phyloP scores from a whole-genome alignment of 202 grass and related monocot species.

The Zoysia matrella region DNA sequence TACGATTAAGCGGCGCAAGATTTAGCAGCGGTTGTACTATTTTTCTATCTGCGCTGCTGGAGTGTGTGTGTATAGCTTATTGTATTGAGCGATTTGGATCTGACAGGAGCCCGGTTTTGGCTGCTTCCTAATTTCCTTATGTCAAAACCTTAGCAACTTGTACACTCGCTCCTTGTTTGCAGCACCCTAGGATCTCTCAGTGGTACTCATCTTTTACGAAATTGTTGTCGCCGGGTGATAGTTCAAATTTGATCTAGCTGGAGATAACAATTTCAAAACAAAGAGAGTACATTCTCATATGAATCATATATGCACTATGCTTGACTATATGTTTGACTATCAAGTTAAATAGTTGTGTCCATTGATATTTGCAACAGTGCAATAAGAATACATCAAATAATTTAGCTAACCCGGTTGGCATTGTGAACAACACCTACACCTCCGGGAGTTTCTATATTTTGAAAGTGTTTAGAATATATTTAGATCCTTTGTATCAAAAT shows the following conservation, averaged over 20 bases:
- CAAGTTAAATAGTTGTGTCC: not conserved
- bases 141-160: conserved; percentile 25
- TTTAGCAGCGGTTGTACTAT: not conserved
- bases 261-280: too few species aligned
- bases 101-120: conserved; percentile 29
- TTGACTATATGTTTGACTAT: conserved; percentile 22
- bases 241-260: too few species aligned
- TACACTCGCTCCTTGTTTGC: not conserved
- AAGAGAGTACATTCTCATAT: too few species aligned
- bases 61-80: too few species aligned
- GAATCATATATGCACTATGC: conserved; percentile 6
- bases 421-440: too few species aligned
- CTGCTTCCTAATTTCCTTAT: conserved; percentile 11
- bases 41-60: conserved; percentile 9
- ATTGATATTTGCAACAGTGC: not conserved
- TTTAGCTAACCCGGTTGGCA: not conserved
- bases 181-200: conserved; percentile 5
- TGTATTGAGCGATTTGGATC: conserved; percentile 34
- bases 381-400: not conserved
- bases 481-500: too few species aligned
- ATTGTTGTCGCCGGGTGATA: too few species aligned
- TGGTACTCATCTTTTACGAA: not conserved
- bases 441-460: too few species aligned
- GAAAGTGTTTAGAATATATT: too few species aligned
- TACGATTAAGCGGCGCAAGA: not conserved